Evolutionary conservation across 2,329 filamentous ascomycete genomes (phyloP).

Genomic region (Akanthomyces uredinophilus): DNA sequence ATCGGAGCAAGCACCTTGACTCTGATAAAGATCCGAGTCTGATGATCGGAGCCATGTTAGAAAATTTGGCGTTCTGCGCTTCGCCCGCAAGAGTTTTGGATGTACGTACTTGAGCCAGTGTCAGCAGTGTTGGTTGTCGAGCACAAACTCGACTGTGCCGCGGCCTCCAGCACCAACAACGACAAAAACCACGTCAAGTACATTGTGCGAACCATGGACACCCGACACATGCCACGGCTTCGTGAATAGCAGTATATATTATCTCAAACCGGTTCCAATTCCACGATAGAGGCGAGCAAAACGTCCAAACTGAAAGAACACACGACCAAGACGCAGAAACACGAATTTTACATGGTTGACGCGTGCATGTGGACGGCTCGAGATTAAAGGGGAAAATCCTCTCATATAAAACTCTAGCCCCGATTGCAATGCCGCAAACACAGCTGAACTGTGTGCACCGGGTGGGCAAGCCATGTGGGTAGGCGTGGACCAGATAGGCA

Average conservation of each 20-base stretch:
- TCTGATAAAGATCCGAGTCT: background rate
- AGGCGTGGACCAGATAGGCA: background rate
- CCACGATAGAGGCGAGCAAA: background rate
- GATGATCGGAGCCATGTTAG: background rate
- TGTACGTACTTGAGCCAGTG: background rate
- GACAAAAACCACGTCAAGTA: conserved; percentile 4
- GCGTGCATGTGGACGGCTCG: background rate
- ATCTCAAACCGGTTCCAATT: background rate
- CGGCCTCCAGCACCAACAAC: background rate
- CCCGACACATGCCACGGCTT: background rate
- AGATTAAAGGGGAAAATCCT: background rate
- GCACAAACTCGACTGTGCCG: conserved; percentile 3
- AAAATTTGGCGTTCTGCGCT: no score
- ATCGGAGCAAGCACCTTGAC: background rate
- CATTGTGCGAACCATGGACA: background rate
- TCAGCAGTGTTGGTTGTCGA: background rate
- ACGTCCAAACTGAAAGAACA: background rate
- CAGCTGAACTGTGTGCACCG: background rate
- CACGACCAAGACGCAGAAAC: background rate
- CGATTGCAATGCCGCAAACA: background rate
- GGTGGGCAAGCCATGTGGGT: conserved; percentile 1
- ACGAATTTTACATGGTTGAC: background rate
- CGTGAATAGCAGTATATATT: background rate
- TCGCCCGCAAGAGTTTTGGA: background rate
- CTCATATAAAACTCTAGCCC: background rate